Base-by-base conservation (phyloP, 495 filamentous ascomycete genomes). In the Haplographium delicatum region DNA sequence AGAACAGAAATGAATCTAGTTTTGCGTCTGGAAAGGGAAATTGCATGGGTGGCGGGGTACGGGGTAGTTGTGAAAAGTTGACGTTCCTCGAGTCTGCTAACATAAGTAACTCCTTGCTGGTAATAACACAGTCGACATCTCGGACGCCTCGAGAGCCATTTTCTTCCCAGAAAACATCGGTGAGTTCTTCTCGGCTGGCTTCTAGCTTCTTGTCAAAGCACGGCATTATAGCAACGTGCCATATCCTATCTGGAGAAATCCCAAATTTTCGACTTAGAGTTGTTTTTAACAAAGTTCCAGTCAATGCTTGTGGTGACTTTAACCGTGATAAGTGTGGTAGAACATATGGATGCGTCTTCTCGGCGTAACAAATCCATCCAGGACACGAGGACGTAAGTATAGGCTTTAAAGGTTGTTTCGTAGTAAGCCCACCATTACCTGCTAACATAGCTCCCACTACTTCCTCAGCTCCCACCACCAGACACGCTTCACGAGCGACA, bases 191-290 rank as follows among this genome's bases (percentile, higher is more conserved):
- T 18, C 93, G 83, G 47, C 89, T 93, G 6, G 91, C 93, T 67
- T 98, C 93, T 11, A 98, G 80, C 67, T 98, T 98, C 71, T 98
- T 98, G 69, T 98, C 93, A 63, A 98, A 98, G 65, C 93, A 98
- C 19, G 93, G 93, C 94, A 97, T 97, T 27, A 98, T 72, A 4
- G 89, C 88, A 33, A 96, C 64, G 63, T 96, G 88, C 88, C 93
- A 98, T 63, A 97, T 89, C 42, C 81, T 80, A 49, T 86, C 84
- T 0, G 89, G 84, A 1, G 83, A 65, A 5, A 95, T 76, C 9
- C 82, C 79, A 34, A 89, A 72, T 33, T 68, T 73, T 52, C 79
- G 80, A 63, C 83, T 86, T 16, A 98, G 65, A 7, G 85, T 78
- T 0, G 89, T 88, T 59, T 98, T 98, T 24, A 97, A 63, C 19